These are phyloP conservation scores for Boletus coccyginus DNA, from an alignment of 768 basidiomycete species.

Conservation along the genomic window DNA sequence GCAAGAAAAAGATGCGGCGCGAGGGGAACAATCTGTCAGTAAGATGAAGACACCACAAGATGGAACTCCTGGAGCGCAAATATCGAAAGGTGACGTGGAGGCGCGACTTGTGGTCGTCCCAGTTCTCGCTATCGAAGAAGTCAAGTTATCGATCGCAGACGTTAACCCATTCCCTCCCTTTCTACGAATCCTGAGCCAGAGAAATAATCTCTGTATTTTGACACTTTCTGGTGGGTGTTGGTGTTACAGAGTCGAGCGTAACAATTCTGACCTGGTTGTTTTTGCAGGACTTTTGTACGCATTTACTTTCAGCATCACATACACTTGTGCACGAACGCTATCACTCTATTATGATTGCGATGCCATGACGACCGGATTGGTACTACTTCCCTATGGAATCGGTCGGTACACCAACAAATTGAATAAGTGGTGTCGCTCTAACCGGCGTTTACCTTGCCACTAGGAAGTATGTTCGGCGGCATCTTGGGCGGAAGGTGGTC, in stretches of 20 bases:
- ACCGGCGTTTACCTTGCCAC: neutral
- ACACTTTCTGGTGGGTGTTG: constrained; percentile 30
- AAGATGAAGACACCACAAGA: constrained; percentile 8
- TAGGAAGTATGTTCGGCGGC: constrained; percentile 51
- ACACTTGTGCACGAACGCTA: constrained; percentile 75
- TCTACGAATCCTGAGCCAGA: constrained; percentile 51
- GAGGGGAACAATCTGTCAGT: constrained; percentile 5
- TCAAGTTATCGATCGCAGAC: constrained; percentile 63
- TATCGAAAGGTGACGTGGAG: constrained; percentile 25
- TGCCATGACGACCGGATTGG: constrained; percentile 72
- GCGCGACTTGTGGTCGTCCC: constrained; percentile 11
- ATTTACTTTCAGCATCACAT: constrained; percentile 65
- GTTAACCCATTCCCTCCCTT: constrained; percentile 73
- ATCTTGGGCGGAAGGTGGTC: constrained; percentile 62
- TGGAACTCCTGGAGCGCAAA: neutral
- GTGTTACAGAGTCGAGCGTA: constrained; percentile 10
- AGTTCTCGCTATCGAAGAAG: constrained; percentile 23
- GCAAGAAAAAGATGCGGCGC: constrained; percentile 13
- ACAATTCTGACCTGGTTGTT: neutral
- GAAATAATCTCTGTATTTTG: constrained; percentile 68
- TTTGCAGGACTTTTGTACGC: constrained; percentile 64
- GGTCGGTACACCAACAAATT: constrained; percentile 39
- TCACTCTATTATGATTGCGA: constrained; percentile 61
- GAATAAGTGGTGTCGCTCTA: neutral
- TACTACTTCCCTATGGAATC: constrained; percentile 71